Base-by-base conservation (phyloP, 768 basidiomycete species). In the Podaxis carcinomalis region DNA sequence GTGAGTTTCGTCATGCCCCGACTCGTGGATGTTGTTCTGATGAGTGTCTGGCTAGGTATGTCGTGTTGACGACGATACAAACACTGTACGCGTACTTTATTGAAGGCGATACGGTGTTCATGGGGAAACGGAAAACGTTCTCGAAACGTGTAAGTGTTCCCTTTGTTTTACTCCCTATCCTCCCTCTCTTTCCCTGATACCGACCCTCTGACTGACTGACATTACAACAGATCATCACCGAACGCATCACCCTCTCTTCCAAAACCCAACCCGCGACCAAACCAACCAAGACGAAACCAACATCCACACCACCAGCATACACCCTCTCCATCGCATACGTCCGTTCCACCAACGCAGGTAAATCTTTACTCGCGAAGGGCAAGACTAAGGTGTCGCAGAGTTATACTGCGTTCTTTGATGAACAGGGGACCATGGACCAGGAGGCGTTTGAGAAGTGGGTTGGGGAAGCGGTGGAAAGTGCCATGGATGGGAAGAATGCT, bases 51-150 rank as follows among this genome's bases (percentile, higher is more conserved):
- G 35, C 9, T 71, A 95, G 93, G 62, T 96, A 95, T 73, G 76
- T 89, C 47, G 54, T 88, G 44, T 76, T 98, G 63, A 92, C 90
- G 2, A 70, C 81, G 27, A 69, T 87, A 10, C 89, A 93, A 72
- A 83, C 89, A 11, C 75, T 92, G 35, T 96, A 96, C 68, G 82
- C 89, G n/a, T 92, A 90, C 70, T 91, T 92, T 64, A 73, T 95
- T 59, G 93, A 95, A 71, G 87, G 89, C 36, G 81, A 90, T 61
- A 88, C 85, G 56, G 85, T 96, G 62, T 98, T 93, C 70, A 85
- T 90, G 25, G 95, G 95, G 37, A 92, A 89, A 70, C 86, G 95
- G 64, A 94, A 95, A 75, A 89, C 91, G 14, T 86, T 96, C 64
- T 90, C 91, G 14, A 93, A 92, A 72, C 82, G 92, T 61, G 92